Percentiles rank a stretch among this genome's conserved stretches.
Conservation (phyloP, 345 rosid genomes). For the Gossypium longicalyx region DNA sequence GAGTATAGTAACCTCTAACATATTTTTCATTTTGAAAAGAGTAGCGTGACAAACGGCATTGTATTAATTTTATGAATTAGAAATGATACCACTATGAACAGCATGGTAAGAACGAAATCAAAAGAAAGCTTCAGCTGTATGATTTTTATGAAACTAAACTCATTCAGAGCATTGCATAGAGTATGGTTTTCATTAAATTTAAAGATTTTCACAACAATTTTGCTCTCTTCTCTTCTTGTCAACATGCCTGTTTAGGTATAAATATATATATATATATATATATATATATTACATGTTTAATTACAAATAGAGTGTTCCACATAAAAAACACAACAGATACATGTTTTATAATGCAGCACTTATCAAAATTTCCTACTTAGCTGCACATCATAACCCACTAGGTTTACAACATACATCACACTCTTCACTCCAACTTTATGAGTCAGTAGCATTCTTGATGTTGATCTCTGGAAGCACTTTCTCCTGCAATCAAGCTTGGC, state of each 20-base stretch:
- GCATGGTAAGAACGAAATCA: background rate
- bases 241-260: conserved; percentile 11
- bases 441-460: background rate
- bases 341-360: conserved; percentile 8
- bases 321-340: conserved; percentile 10
- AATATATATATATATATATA: background rate
- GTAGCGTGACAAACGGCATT: too few relatives aligned
- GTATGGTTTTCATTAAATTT: background rate
- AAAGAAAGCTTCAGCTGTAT: background rate
- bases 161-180: background rate
- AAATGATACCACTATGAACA: background rate
- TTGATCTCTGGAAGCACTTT: conserved; percentile 1
- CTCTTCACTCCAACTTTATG: conserved; percentile 17
- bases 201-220: background rate
- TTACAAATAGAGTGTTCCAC: conserved; percentile 12
- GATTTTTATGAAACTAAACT: background rate
- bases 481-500: conserved; percentile 19
- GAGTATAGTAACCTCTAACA: too few relatives aligned
- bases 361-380: conserved; percentile 1
- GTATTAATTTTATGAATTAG: too few relatives aligned
- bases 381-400: conserved; percentile 6
- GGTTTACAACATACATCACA: conserved; percentile 1
- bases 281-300: conserved; percentile 17
- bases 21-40: too few relatives aligned
- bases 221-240: conserved; percentile 8